Percentiles rank a stretch among this genome's conserved stretches.
Evolutionary conservation across 257 asterid genomes (phyloP).

Genomic region (Gynochthodes officinalis): DNA sequence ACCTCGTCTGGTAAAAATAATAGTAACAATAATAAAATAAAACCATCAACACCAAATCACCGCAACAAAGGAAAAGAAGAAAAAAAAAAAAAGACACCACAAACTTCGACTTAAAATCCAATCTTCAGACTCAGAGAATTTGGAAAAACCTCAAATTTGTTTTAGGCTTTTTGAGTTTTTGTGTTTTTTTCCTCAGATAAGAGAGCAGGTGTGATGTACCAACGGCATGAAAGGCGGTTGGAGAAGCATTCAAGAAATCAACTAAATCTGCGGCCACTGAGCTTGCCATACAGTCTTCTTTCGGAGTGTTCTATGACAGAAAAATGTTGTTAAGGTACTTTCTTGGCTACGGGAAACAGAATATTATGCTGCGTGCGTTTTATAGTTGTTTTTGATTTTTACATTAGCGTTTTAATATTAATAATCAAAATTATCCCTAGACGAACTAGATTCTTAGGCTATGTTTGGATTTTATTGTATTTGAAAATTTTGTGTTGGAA

Average conservation of each 20-base stretch:
- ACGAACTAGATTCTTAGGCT: too few relatives aligned
- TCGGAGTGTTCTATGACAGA: background rate
- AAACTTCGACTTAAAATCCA: background rate
- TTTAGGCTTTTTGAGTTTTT: background rate
- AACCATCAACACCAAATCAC: background rate
- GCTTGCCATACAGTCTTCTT: conserved; percentile 39
- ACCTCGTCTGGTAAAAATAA: conserved; percentile 67
- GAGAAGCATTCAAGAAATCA: conserved; percentile 86
- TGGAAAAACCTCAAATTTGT: background rate
- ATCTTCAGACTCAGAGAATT: background rate
- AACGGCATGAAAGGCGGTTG: conserved; percentile 95
- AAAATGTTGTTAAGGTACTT: background rate
- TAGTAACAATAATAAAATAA: background rate
- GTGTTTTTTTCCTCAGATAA: too few relatives aligned
- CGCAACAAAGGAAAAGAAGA: too few relatives aligned
- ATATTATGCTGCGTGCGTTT: too few relatives aligned
- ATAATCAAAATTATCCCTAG: too few relatives aligned
- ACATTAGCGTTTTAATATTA: too few relatives aligned
- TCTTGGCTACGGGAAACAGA: too few relatives aligned
- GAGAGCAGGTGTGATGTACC: too few relatives aligned
- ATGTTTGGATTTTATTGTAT: too few relatives aligned
- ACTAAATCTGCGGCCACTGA: conserved; percentile 66
- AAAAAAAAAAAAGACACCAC: background rate
- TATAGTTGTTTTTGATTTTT: too few relatives aligned
- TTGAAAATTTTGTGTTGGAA: too few relatives aligned